A percentile compares a stretch with the other conserved stretches of the same genome.
These are phyloP conservation scores for Halophytophthora polymorphica DNA, from an alignment of 352 stramenopile genomes.

Conservation along the genomic window DNA sequence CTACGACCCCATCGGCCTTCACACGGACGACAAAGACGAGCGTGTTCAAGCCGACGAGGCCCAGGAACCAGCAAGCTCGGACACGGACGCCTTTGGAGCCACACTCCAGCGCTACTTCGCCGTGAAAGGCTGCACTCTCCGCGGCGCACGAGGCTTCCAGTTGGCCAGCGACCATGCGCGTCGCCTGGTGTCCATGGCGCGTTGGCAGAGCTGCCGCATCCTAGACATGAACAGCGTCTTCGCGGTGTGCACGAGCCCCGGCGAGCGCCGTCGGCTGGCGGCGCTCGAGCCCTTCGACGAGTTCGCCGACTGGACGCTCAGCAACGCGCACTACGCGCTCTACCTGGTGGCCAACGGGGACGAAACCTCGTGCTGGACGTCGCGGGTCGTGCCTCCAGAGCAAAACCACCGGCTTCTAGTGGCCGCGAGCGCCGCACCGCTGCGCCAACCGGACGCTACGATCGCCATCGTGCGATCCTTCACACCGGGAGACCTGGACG, in stretches of 20 bases:
- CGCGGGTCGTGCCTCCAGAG: constrained; percentile 8
- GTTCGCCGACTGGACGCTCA: constrained; percentile 57
- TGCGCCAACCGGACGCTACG: neutral
- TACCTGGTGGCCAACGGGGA: constrained; percentile 40
- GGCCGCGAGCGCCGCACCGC: constrained; percentile 8
- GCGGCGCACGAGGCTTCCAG: constrained; percentile 33
- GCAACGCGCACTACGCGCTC: constrained; percentile 69
- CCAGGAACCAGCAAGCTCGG: constrained; percentile 1
- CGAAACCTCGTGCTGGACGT: constrained; percentile 27
- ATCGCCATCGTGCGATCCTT: constrained; percentile 49
- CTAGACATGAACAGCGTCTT: constrained; percentile 71
- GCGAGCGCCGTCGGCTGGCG: constrained; percentile 49
- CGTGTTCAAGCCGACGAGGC: neutral
- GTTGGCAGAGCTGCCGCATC: constrained; percentile 45
- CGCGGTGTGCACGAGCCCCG: constrained; percentile 20
- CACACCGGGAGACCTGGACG: constrained; percentile 32
- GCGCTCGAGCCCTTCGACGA: constrained; percentile 68
- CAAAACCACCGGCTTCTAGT: constrained; percentile 23
- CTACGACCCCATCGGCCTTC: constrained; percentile 61
- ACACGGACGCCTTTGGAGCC: constrained; percentile 39
- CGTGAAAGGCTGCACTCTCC: constrained; percentile 65
- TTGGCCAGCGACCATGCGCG: constrained; percentile 36
- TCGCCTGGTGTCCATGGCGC: constrained; percentile 23
- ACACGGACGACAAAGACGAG: constrained; percentile 9
- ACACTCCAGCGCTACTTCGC: constrained; percentile 63